A percentile compares a stretch with the other conserved stretches of the same genome.
Evolutionary conservation across 805 yeast genomes (phyloP).

Genomic region (Sugiyamaella marilandica): DNA sequence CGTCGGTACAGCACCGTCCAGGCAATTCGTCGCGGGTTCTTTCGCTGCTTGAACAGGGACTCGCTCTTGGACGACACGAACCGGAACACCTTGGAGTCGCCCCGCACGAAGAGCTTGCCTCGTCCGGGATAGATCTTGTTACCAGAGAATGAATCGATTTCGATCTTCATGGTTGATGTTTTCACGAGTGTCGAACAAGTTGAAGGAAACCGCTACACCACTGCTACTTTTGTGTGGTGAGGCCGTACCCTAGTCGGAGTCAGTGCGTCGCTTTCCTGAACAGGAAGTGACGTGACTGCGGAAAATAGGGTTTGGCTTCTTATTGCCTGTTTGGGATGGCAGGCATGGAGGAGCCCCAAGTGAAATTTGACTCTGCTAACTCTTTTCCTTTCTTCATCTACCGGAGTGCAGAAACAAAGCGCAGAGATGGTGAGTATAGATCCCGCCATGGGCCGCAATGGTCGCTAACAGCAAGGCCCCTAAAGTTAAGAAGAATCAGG

Average conservation of each 20-base stretch:
- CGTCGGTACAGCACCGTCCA: slow-evolving; percentile 99
- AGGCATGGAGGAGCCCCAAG: background rate
- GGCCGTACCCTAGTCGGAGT: background rate
- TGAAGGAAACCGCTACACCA: background rate
- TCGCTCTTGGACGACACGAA: slow-evolving; percentile 97
- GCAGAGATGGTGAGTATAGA: slow-evolving; percentile 95
- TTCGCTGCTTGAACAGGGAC: slow-evolving; percentile 98
- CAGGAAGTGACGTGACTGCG: slow-evolving; percentile 7
- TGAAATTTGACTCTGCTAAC: background rate
- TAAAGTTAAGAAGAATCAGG: slow-evolving; percentile 81
- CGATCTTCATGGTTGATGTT: slow-evolving; percentile 82
- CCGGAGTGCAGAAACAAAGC: slow-evolving; percentile 90
- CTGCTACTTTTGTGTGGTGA: background rate
- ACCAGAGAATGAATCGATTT: slow-evolving; percentile 99
- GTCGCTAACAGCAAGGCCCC: slow-evolving; percentile 68
- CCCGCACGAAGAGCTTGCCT: slow-evolving; percentile 96
- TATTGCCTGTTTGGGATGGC: background rate
- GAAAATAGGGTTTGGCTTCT: background rate
- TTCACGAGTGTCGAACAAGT: slow-evolving; percentile 8
- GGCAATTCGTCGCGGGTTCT: slow-evolving; percentile 99
- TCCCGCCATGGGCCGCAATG: too few relatives aligned
- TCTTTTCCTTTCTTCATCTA: slow-evolving; percentile 27
- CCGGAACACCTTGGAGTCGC: slow-evolving; percentile 99
- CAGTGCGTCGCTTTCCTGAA: slow-evolving; percentile 7
- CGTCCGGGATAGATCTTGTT: slow-evolving; percentile 99